A percentile compares a stretch with the other conserved stretches of the same genome.
Conservation (phyloP, 306 rosid genomes). For the Sphenostylis stenocarpa region DNA sequence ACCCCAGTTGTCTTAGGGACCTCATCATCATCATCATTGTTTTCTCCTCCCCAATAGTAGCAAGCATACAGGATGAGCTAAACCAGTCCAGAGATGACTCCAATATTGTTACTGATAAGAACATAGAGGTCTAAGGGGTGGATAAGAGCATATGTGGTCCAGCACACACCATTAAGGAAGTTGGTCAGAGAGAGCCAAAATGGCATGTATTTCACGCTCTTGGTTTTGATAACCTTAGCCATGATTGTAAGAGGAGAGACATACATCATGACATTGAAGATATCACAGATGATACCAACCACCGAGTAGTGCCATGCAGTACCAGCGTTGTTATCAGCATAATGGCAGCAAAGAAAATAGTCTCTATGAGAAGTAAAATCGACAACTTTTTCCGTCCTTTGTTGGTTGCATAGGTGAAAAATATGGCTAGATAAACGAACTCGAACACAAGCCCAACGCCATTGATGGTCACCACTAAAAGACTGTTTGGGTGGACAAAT, state of each 20-base stretch:
- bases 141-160: conserved; percentile 75
- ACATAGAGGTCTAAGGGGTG: conserved; percentile 52
- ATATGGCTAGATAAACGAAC: conserved; percentile 55
- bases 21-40: not conserved
- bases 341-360: conserved; percentile 34
- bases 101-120: conserved; percentile 61
- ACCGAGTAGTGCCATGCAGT: conserved; percentile 26
- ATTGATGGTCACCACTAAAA: conserved; percentile 65
- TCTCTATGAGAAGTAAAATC: not conserved
- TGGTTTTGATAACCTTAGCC: conserved; percentile 51
- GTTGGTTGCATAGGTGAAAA: conserved; percentile 31
- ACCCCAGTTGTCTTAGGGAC: conserved; percentile 23
- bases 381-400: conserved; percentile 54
- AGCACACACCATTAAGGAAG: conserved; percentile 56
- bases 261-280: conserved; percentile 71
- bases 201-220: conserved; percentile 75
- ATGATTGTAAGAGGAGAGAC: conserved; percentile 61
- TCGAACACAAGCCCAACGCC: conserved; percentile 56
- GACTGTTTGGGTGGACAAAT: conserved; percentile 64
- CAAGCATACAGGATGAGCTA: conserved; percentile 51
- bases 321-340: conserved; percentile 29
- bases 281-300: conserved; percentile 65
- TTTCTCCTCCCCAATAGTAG: conserved; percentile 25
- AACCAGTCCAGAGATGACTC: conserved; percentile 46
- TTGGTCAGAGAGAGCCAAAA: conserved; percentile 61